Base-by-base conservation (phyloP, 2,329 filamentous ascomycete genomes). In the Beauveria medogensis region DNA sequence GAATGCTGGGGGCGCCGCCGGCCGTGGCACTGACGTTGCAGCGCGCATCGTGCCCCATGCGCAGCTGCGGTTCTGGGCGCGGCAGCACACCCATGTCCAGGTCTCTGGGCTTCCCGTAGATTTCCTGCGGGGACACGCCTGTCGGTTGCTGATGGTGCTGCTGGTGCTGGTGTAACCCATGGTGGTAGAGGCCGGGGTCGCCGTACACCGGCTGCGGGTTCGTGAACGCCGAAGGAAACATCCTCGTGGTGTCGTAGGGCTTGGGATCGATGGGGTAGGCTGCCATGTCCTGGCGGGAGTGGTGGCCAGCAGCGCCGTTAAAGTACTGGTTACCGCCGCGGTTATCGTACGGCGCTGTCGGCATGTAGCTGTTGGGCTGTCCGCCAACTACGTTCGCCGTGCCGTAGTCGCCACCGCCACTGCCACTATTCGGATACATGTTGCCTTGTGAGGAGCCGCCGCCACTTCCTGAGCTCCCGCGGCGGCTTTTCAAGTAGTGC, bases 401-500 rank as follows among this genome's bases (percentile, higher is more conserved):
- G 47, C 24, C 16, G 22, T 50, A 50, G 30, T 51, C 46, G 55
- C 24, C 26, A 16, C 18, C 18, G 26, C 20, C 46, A 8, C 4
- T 14, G 22, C 40, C 26, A 16, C 40, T 44, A 3, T 37, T 16
- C 34, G 34, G 1, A 37, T 37, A 37, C 34, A 37, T 37, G 43
- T 43, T 43, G 2, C 55, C 55, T 12, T 58, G 55, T n/a, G 46
- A 18, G 37, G 55, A 59, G 3, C 41, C 47, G 9, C 56, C 47
- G 20, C 55, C 43, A 22, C 55, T 55, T 9, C 54, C 55, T 26
- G 34, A 20, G 47, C 55, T 43, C 47, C 22, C 51, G 37, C 24
- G 16, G 14, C 24, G 16, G 18, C 88, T 86, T 50, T 87, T 84
- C 68, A 89, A 87, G 73, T 92, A 92, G 68, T 92, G 91, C 1